Evolutionary conservation across 1,139 yeast genomes (phyloP).

Genomic region (Pichia sorboxylosa): DNA sequence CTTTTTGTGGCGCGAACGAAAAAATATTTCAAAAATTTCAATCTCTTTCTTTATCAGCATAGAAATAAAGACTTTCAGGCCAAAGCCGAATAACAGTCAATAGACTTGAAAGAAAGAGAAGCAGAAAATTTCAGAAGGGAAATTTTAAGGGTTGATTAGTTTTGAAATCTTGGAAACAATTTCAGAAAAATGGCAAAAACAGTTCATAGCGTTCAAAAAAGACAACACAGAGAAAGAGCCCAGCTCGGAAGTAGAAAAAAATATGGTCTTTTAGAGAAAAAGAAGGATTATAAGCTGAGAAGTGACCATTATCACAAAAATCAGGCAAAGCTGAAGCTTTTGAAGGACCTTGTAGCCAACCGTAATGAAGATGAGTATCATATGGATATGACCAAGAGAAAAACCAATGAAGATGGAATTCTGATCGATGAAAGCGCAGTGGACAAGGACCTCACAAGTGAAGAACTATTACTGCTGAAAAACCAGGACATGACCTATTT

Average conservation of each 20-base stretch:
- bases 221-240: slow-evolving; percentile 89
- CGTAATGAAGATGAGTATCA: slow-evolving; percentile 95
- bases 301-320: slow-evolving; percentile 84
- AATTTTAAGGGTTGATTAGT: too few relatives aligned
- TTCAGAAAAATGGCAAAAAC: slow-evolving; percentile 81
- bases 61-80: too few relatives aligned
- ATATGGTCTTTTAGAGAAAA: slow-evolving; percentile 83
- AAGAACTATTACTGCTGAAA: slow-evolving; percentile 71
- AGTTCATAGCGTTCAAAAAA: slow-evolving; percentile 85
- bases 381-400: slow-evolving; percentile 73
- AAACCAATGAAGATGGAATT: slow-evolving; percentile 58
- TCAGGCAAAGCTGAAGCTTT: slow-evolving; percentile 69
- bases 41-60: too few relatives aligned
- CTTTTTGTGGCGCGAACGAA: too few relatives aligned
- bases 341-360: slow-evolving; percentile 58
- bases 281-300: slow-evolving; percentile 83
- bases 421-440: slow-evolving; percentile 51
- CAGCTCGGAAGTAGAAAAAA: slow-evolving; percentile 65
- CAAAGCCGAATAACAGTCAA: too few relatives aligned
- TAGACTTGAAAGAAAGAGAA: too few relatives aligned
- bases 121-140: too few relatives aligned
- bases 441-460: slow-evolving; percentile 49
- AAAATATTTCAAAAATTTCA: too few relatives aligned
- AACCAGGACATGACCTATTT: slow-evolving; percentile 85
- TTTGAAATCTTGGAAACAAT: too few relatives aligned